Evolutionary conservation across 805 yeast genomes (phyloP).

Genomic region (Sugiyamaella smithiae): DNA sequence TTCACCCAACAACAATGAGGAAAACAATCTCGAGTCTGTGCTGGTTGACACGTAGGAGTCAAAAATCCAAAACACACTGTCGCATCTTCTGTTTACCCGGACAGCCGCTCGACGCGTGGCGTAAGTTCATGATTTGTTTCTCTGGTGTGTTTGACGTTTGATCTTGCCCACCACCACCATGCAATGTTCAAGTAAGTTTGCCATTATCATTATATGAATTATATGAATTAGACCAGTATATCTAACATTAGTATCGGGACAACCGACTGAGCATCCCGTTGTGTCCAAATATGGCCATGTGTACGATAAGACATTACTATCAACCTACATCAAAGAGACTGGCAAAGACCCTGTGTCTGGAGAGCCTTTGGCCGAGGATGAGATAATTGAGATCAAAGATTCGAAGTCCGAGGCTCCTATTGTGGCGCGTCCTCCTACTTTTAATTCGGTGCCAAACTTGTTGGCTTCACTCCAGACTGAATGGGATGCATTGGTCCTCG

Average conservation of each 20-base stretch:
- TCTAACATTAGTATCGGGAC: slow-evolving; percentile 55
- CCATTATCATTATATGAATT: not conserved
- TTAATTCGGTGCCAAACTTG: slow-evolving; percentile 74
- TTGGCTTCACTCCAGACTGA: slow-evolving; percentile 77
- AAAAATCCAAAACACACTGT: slow-evolving; percentile 2
- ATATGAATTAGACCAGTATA: not conserved
- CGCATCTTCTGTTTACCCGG: not conserved
- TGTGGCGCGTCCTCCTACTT: slow-evolving; percentile 44
- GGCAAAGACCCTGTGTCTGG: slow-evolving; percentile 75
- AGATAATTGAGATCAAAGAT: slow-evolving; percentile 47
- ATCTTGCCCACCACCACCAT: no score
- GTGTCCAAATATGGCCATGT: slow-evolving; percentile 48
- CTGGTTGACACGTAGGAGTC: not conserved
- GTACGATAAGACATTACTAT: slow-evolving; percentile 63
- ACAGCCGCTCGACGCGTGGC: not conserved
- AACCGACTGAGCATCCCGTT: slow-evolving; percentile 66
- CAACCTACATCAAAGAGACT: slow-evolving; percentile 58
- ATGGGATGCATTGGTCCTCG: slow-evolving; percentile 85
- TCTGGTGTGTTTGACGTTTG: no score
- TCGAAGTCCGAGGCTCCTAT: slow-evolving; percentile 31
- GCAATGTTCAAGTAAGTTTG: slow-evolving; percentile 34
- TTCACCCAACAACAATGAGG: no score
- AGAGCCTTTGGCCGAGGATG: slow-evolving; percentile 56
- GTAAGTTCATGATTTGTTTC: not conserved
- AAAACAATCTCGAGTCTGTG: no score